Percentiles rank a stretch among this genome's conserved stretches.
These are phyloP conservation scores for Nicotiana noctiflora DNA, from an alignment of 257 asterid species.

Conservation along the genomic window DNA sequence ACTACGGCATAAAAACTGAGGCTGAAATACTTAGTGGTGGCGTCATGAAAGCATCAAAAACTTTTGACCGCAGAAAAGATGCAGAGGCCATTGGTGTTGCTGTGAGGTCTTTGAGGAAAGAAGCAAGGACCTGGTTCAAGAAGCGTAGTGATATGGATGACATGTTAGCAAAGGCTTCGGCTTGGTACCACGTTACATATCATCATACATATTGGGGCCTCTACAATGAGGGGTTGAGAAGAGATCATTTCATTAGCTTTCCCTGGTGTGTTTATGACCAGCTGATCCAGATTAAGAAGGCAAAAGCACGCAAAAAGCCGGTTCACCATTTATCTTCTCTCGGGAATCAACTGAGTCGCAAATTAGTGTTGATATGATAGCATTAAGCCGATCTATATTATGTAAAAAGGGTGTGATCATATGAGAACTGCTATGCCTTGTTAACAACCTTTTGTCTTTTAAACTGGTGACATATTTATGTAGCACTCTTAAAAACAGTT, in stretches of 20 bases:
- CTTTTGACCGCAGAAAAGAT: slow-evolving; percentile 70
- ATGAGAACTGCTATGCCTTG: background rate
- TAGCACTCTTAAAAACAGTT: background rate
- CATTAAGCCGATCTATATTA: background rate
- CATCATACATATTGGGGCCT: slow-evolving; percentile 57
- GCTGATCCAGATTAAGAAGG: slow-evolving; percentile 60
- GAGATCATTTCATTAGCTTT: slow-evolving; percentile 70
- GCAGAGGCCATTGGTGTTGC: slow-evolving; percentile 66
- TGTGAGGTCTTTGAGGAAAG: slow-evolving; percentile 64
- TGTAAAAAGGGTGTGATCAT: background rate
- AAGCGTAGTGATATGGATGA: slow-evolving; percentile 42
- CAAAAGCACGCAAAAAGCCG: slow-evolving; percentile 8
- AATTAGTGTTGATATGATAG: slow-evolving; percentile 21
- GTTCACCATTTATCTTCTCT: slow-evolving; percentile 21
- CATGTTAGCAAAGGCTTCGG: slow-evolving; percentile 63
- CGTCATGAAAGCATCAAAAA: slow-evolving; percentile 54
- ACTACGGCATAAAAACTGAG: slow-evolving; percentile 74
- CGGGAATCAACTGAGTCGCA: slow-evolving; percentile 9
- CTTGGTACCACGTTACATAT: slow-evolving; percentile 84
- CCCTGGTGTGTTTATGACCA: slow-evolving; percentile 83
- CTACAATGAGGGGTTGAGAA: slow-evolving; percentile 49
- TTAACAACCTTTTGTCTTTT: background rate
- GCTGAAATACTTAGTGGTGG: slow-evolving; percentile 81
- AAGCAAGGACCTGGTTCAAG: slow-evolving; percentile 66
- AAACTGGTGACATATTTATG: background rate